Base-by-base conservation (phyloP, 441 rosid species). In the Croton laevigatus region DNA sequence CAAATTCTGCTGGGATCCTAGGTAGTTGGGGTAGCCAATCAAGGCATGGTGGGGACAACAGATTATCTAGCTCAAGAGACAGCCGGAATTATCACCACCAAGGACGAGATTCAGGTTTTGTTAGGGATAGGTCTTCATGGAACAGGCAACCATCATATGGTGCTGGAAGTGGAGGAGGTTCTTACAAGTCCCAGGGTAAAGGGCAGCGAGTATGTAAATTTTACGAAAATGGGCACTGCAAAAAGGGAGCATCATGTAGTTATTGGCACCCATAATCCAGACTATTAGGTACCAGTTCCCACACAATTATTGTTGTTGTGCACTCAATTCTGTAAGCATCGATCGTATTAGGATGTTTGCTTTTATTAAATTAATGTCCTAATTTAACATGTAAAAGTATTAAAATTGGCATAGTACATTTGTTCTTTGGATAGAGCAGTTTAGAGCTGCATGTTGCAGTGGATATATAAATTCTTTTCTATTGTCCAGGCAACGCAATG, bases 191-290 rank as follows among this genome's bases (percentile, higher is more conserved):
- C 72, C 80, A 86, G 60, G 82, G 91, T 76, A 93, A 85, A 85
- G 92, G 91, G 82, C 91, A 79, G 74, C 83, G 89, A 67, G 77
- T 88, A 10, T 96, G 98, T 83, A 96, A 93, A 86, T 93, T 82
- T 73, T 70, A 91, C n/a, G 95, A 83, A 84, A 86, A 55, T 51
- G 99, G 98, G 60, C 14, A 70, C 57, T 91, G 98, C 89, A 93
- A 81, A 82, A 93, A 73, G 80, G 99, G 98, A 60, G 88, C 93
- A 44, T 82, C 90, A 14, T 93, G 98, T 76, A 85, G 86, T 81
- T 93, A 68, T 85, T 84, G 87, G 87, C 99, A 96, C 78, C 94
- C 91, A 22, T 83, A 73, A 27, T 27, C 32, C 1, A 27, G 32
- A 88, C 27, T n/a, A 10, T 70, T 75, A 75, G 57, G 66, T 75